Evolutionary conservation across 2,329 filamentous ascomycete species (phyloP), one percentile per base, ranked within the genome.

Genomic region (Hypoxylon sp.): DNA sequence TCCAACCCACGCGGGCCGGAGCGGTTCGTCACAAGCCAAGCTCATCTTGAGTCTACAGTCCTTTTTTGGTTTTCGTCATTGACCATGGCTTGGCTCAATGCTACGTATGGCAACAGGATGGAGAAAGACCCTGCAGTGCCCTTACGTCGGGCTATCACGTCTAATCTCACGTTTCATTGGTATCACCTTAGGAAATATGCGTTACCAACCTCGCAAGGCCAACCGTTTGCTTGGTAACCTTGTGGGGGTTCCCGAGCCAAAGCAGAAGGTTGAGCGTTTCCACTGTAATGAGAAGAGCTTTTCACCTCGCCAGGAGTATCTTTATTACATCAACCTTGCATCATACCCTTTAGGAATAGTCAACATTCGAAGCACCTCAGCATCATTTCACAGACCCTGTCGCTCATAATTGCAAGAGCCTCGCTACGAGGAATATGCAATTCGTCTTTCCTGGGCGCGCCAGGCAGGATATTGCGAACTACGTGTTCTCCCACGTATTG

Each of bases 261-360:
- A 70, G 53, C 47, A 61, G 64, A 67, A 70, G 67, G 64, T 70
- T 61, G 41, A 67, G 58, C 51, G 66, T 61, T 61, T 58, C 51
- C 39, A 61, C 48, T 59, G 58, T 32, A 63, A 52, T 59, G 56
- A 54, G 37, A 55, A 54, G 45, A 57, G 34, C n/a, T 25, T 60
- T 53, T 46, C 16, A 19, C 39, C 21, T 58, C 21, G 14, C 16
- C 54, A 62, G 55, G 65, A 59, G 25, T 52, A 37, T 46, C 29
- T 58, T 61, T 61, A 58, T 56, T 51, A 61, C 61, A 51, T 58
- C 47, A 48, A 64, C 34, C 56, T 46, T 65, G 62, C 54, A 62
- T 58, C 41, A 55, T 60, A 59, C 43, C 51, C 55, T 57, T 60
- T 39, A 12, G 45, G 61, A 55, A 14, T 61, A 54, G 54, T 46